phyloP scores from a whole-genome alignment of 2,329 filamentous ascomycete genomes.

The Tolypocladium capitatum region DNA sequence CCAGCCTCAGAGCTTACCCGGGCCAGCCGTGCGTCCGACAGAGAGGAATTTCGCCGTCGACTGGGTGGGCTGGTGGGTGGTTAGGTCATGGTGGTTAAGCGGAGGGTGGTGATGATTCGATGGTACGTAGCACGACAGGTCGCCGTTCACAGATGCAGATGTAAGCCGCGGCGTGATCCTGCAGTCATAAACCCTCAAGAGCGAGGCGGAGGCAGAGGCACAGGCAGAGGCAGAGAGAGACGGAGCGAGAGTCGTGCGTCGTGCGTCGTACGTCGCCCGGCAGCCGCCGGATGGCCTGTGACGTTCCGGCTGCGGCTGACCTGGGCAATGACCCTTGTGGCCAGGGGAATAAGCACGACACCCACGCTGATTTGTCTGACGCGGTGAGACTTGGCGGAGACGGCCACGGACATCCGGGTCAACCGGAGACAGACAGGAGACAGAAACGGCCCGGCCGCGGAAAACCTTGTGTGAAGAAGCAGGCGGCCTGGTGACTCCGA shows the following conservation, averaged over 20 bases:
- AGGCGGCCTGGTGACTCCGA: not conserved
- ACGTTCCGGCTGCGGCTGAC: not conserved
- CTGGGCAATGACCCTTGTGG: not conserved
- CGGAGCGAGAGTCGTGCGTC: not conserved
- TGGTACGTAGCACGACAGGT: conserved; percentile 1
- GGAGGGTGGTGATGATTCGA: not conserved
- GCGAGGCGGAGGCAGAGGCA: not conserved
- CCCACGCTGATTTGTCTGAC: not conserved
- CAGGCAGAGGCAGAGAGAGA: not conserved
- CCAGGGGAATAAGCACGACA: not conserved
- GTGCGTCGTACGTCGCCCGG: not conserved
- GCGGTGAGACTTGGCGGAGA: not conserved
- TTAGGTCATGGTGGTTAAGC: not conserved
- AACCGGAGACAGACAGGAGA: no score
- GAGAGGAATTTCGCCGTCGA: not conserved
- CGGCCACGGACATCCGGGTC: not conserved
- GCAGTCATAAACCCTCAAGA: not conserved
- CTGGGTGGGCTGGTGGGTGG: not conserved
- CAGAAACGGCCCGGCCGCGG: not conserved
- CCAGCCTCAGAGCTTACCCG: not conserved
- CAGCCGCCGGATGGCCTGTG: not conserved
- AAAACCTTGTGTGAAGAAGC: not conserved
- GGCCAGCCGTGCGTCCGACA: not conserved
- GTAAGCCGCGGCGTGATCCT: not conserved
- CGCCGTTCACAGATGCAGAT: not conserved